Percentiles rank a stretch among this genome's conserved stretches.
phyloP scores from a whole-genome alignment of 2,329 filamentous ascomycete species.

The Rhinocladiella mackenziei region DNA sequence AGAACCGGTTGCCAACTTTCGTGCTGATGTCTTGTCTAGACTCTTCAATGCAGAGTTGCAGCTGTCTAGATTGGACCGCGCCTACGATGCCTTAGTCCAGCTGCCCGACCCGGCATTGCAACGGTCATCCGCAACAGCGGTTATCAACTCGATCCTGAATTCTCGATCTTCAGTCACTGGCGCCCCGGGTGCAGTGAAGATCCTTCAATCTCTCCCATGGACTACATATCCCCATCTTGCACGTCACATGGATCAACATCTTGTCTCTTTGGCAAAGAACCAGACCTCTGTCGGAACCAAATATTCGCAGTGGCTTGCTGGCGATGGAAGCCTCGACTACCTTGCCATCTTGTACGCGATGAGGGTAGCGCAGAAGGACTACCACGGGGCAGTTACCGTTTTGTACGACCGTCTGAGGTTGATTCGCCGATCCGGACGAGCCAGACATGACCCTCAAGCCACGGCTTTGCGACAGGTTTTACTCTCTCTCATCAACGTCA shows the following conservation, averaged over 20 bases:
- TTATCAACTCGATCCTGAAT: slow-evolving; percentile 51
- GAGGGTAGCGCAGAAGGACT: slow-evolving; percentile 78
- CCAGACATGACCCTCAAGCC: slow-evolving; percentile 46
- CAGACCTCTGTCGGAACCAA: slow-evolving; percentile 55
- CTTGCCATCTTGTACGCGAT: slow-evolving; percentile 90
- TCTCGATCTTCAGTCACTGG: slow-evolving; percentile 30
- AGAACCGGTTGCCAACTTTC: slow-evolving; percentile 40
- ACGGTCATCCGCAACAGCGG: slow-evolving; percentile 64
- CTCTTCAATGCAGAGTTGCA: slow-evolving; percentile 79
- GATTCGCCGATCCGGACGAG: slow-evolving; percentile 33
- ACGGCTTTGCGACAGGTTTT: slow-evolving; percentile 64
- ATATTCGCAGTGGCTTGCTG: slow-evolving; percentile 1
- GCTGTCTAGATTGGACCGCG: slow-evolving; percentile 74
- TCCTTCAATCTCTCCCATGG: slow-evolving; percentile 72
- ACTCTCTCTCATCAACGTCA: slow-evolving; percentile 84
- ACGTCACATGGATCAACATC: slow-evolving; percentile 72
- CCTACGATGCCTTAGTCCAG: slow-evolving; percentile 72
- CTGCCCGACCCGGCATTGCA: slow-evolving; percentile 70
- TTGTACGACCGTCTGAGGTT: slow-evolving; percentile 30
- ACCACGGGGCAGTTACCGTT: slow-evolving; percentile 67
- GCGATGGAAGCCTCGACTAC: slow-evolving; percentile 56
- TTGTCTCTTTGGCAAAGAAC: slow-evolving; percentile 66
- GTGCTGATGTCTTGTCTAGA: slow-evolving; percentile 71
- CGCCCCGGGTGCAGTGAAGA: slow-evolving; percentile 50
- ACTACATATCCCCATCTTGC: slow-evolving; percentile 60